phyloP scores from a whole-genome alignment of 2,329 filamentous ascomycete species.

The Cladophialophora psammophila region DNA sequence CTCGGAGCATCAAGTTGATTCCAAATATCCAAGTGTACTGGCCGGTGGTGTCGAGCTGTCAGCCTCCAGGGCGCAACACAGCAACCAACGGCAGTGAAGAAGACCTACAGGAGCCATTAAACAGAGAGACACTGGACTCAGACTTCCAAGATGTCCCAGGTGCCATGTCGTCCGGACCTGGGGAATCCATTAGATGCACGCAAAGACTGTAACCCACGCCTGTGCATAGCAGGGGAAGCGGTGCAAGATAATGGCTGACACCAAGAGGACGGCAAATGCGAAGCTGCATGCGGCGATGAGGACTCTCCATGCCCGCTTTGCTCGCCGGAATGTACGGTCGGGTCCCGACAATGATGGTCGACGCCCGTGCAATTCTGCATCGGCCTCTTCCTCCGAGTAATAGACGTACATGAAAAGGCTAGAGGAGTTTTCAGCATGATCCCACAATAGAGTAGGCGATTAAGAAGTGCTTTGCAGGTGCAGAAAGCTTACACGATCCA shows the following conservation, averaged over 20 bases:
- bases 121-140: conserved; percentile 24
- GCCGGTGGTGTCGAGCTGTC: not conserved
- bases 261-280: conserved; percentile 22
- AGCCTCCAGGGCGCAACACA: not conserved
- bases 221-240: conserved; percentile 29
- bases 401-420: conserved; percentile 32
- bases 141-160: conserved; percentile 26
- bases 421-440: not conserved
- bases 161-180: conserved; percentile 30
- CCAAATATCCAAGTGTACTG: conserved; percentile 33
- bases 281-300: conserved; percentile 29
- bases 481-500: conserved; percentile 24
- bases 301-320: conserved; percentile 22
- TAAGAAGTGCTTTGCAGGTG: not conserved
- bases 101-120: conserved; percentile 24
- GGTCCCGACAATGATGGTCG: conserved; percentile 24
- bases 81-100: not conserved
- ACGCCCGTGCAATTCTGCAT: conserved; percentile 23
- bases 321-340: conserved; percentile 29
- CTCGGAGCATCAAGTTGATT: conserved; percentile 28
- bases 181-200: conserved; percentile 28
- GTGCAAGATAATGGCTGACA: conserved; percentile 28
- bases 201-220: conserved; percentile 29
- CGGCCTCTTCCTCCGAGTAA: conserved; percentile 30
- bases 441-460: not conserved